phyloP scores from a whole-genome alignment of 2,329 filamentous ascomycete genomes.

The Metarhizium sp. region DNA sequence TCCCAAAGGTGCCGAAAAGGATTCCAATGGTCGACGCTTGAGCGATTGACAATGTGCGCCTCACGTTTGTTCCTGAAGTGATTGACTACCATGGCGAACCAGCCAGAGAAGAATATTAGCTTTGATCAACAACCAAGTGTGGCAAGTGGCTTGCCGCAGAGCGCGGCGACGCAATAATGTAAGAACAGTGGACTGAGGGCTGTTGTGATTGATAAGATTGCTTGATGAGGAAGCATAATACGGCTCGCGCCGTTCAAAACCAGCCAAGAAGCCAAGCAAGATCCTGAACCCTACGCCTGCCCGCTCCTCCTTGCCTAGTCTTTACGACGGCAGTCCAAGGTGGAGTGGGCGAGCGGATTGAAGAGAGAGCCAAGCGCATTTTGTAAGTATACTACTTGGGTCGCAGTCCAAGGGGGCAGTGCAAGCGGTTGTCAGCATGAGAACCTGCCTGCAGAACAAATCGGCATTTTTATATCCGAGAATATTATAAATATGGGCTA shows the following conservation, averaged over 20 bases:
- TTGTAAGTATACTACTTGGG: too few species aligned
- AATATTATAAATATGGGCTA: neutral
- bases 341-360: neutral
- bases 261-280: neutral
- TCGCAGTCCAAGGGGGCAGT: too few species aligned
- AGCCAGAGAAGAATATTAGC: constrained; percentile 10
- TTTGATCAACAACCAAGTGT: neutral
- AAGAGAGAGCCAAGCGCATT: too few species aligned
- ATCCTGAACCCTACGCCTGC: neutral
- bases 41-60: constrained; percentile 33
- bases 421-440: neutral
- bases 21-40: constrained; percentile 31
- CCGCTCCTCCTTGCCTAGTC: neutral
- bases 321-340: neutral
- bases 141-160: neutral
- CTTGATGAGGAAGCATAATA: neutral
- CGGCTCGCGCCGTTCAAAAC: neutral
- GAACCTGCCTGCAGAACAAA: neutral
- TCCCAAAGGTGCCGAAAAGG: constrained; percentile 31
- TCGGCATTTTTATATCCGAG: neutral
- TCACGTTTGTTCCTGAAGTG: constrained; percentile 33
- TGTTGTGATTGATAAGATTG: neutral
- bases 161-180: neutral
- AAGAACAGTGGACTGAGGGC: neutral
- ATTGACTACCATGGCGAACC: constrained; percentile 30